phyloP scores from a whole-genome alignment of 2,329 filamentous ascomycete genomes.

The Ascochyta pisi region DNA sequence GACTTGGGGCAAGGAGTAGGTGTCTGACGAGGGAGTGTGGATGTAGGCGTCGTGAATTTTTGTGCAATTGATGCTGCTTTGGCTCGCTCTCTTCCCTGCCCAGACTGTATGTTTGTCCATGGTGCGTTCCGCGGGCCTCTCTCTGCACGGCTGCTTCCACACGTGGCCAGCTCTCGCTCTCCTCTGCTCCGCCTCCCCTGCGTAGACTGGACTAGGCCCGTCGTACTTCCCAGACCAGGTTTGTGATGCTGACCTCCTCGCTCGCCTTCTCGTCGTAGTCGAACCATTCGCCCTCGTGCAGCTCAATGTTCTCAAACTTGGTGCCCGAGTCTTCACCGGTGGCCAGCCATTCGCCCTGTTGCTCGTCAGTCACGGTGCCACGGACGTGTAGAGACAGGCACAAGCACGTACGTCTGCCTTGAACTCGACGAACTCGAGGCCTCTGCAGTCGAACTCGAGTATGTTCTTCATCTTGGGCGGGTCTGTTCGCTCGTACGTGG shows the following conservation, averaged over 20 bases:
- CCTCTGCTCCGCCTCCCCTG: background rate
- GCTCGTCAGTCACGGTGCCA: background rate
- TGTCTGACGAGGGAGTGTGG: background rate
- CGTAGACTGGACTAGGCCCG: conserved; percentile 60
- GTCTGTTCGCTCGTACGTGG: conserved; percentile 72
- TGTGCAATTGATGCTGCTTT: background rate
- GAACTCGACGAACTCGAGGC: conserved; percentile 90
- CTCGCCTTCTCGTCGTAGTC: conserved; percentile 95
- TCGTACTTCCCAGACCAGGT: conserved; percentile 84
- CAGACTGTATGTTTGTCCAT: background rate
- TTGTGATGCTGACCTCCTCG: conserved; percentile 91
- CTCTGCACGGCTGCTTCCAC: background rate
- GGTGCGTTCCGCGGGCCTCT: background rate
- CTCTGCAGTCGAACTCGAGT: conserved; percentile 91
- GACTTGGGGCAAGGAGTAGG: conserved; percentile 22
- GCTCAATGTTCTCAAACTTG: conserved; percentile 81
- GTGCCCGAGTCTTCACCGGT: conserved; percentile 81
- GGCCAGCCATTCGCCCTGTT: conserved; percentile 88
- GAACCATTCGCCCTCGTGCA: conserved; percentile 93
- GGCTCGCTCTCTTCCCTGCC: background rate
- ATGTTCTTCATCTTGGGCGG: conserved; percentile 79
- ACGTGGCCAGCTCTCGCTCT: too few relatives aligned
- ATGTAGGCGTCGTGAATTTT: background rate
- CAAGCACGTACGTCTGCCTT: conserved; percentile 74
- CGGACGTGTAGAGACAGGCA: background rate